Conservation (phyloP, 495 filamentous ascomycete genomes). For the Annulohypoxylon bovei region DNA sequence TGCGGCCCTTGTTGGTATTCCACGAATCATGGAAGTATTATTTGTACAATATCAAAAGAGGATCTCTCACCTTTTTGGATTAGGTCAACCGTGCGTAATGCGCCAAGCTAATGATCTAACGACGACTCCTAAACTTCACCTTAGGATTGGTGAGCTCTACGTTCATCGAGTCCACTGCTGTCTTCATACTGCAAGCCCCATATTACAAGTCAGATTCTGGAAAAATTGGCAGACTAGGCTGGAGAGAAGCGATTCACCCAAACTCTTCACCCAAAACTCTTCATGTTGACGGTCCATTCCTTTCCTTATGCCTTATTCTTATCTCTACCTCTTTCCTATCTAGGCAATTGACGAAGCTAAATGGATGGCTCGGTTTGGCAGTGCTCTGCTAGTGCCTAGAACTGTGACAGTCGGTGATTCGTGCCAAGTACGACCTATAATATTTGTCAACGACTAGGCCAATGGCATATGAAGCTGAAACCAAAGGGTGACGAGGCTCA, state of each 20-base stretch:
- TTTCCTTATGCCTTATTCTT: neutral
- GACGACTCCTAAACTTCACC: neutral
- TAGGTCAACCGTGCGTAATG: neutral
- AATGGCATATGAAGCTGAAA: slow-evolving; percentile 20
- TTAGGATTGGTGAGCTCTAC: neutral
- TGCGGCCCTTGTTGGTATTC: slow-evolving; percentile 14
- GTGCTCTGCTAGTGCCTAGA: slow-evolving; percentile 15
- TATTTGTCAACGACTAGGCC: slow-evolving; percentile 38
- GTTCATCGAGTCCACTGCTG: neutral
- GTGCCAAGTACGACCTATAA: slow-evolving; percentile 16
- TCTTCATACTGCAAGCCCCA: neutral
- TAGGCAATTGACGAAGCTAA: slow-evolving; percentile 15
- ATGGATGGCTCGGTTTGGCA: slow-evolving; percentile 24
- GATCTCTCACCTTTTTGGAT: neutral
- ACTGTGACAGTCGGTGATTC: slow-evolving; percentile 15
- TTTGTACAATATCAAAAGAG: neutral
- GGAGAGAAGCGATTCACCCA: neutral
- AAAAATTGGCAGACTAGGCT: neutral
- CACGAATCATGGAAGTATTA: slow-evolving; percentile 22
- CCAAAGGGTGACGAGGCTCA: slow-evolving; percentile 21
- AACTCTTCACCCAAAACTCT: neutral
- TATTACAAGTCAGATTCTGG: neutral
- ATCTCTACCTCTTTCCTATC: slow-evolving; percentile 20
- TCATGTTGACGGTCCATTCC: neutral
- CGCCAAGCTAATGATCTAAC: neutral